These are phyloP conservation scores for Phialemonium atrogriseum DNA, from an alignment of 2,329 filamentous ascomycete genomes.

Conservation along the genomic window DNA sequence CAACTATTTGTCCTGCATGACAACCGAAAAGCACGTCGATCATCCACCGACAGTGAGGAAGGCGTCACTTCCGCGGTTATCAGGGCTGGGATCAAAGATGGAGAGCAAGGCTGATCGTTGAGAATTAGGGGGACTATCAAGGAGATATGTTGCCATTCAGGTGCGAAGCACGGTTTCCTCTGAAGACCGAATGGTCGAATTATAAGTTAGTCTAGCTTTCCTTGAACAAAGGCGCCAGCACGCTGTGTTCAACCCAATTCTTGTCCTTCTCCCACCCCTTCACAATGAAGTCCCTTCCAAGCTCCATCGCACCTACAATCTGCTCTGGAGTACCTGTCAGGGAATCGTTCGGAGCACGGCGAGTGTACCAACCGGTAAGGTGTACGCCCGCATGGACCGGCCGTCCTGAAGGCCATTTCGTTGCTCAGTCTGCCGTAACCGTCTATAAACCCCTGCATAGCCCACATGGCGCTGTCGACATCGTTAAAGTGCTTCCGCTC, in stretches of 20 bases:
- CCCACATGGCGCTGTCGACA: conserved; percentile 17
- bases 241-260: conserved; percentile 9
- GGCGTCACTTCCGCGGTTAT: too few species aligned
- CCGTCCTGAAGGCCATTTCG: conserved; percentile 28
- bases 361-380: conserved; percentile 20
- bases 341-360: conserved; percentile 4
- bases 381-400: conserved; percentile 32
- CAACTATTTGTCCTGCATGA: too few species aligned
- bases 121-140: too few species aligned
- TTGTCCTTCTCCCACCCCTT: conserved; percentile 12
- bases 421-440: conserved; percentile 26
- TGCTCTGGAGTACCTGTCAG: conserved; percentile 4
- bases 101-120: too few species aligned
- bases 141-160: too few species aligned
- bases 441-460: conserved; percentile 25
- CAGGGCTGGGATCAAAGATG: too few species aligned
- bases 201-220: not conserved
- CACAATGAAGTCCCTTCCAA: conserved; percentile 10
- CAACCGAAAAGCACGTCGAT: too few species aligned
- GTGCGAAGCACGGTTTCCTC: too few species aligned
- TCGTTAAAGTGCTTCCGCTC: conserved; percentile 27
- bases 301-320: conserved; percentile 5
- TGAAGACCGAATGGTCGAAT: too few species aligned
- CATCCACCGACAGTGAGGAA: too few species aligned
- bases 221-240: conserved; percentile 8